Evolutionary conservation across 805 yeast genomes (phyloP).

Genomic region (Candida palmyrensis): DNA sequence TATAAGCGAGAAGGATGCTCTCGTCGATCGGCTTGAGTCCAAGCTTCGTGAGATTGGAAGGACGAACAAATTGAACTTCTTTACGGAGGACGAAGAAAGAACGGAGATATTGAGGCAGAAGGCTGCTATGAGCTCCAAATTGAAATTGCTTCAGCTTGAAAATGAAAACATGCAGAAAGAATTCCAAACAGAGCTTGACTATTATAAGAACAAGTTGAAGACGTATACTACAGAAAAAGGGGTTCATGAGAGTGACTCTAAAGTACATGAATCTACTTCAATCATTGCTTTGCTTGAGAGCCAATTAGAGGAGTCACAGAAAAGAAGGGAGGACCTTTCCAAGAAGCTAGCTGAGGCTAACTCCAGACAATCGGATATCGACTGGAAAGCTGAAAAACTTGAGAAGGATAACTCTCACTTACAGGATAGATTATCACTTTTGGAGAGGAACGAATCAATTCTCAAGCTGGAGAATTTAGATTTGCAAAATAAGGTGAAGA

Average conservation of each 20-base stretch:
- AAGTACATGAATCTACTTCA: conserved; percentile 11
- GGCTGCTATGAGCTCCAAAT: conserved; percentile 32
- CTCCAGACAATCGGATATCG: conserved; percentile 14
- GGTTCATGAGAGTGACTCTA: conserved; percentile 2
- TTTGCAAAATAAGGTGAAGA: conserved; percentile 23
- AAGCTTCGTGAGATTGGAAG: conserved; percentile 28
- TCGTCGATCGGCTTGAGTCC: conserved; percentile 25
- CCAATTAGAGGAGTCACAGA: conserved; percentile 29
- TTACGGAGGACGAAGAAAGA: conserved; percentile 31
- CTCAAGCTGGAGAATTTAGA: conserved; percentile 23
- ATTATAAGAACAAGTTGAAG: conserved; percentile 25
- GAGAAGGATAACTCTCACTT: conserved; percentile 21
- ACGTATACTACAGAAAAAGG: conserved; percentile 12
- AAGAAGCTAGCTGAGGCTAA: conserved; percentile 15
- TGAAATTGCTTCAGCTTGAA: conserved; percentile 33
- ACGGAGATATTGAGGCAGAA: conserved; percentile 30
- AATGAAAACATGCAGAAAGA: conserved; percentile 29
- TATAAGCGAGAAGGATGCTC: conserved; percentile 31
- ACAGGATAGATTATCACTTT: conserved; percentile 17
- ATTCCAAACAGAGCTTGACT: conserved; percentile 29
- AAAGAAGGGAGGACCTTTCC: conserved; percentile 19
- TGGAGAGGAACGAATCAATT: conserved; percentile 26
- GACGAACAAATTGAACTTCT: conserved; percentile 12
- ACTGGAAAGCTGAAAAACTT: conserved; percentile 14
- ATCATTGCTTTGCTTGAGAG: conserved; percentile 24